Conservation (phyloP, 306 rosid species). For the Macrotyloma uniflorum region DNA sequence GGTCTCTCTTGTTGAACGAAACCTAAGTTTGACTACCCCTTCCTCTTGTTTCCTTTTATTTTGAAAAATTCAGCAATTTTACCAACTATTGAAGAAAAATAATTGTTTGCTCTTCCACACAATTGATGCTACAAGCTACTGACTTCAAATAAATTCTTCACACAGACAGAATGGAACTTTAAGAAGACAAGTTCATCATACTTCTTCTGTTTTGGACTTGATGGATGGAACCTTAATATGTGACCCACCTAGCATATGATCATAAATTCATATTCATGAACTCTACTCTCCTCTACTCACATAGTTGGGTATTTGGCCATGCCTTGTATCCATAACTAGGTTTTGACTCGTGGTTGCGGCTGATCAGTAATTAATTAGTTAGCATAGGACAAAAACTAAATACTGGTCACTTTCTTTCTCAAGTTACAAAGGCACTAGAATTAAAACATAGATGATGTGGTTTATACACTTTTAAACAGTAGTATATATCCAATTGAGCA, state of each 20-base stretch:
- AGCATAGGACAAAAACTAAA: background rate
- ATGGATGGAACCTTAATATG: background rate
- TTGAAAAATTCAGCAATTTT: background rate
- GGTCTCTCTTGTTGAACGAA: background rate
- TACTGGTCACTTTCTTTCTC: background rate
- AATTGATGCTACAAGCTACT: background rate
- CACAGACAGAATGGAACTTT: background rate
- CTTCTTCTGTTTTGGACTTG: background rate
- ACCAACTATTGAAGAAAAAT: background rate
- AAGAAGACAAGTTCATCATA: background rate
- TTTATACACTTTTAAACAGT: no score
- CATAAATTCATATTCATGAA: background rate
- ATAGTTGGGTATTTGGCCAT: background rate
- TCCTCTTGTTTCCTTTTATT: background rate
- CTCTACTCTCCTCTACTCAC: background rate
- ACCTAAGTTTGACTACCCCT: background rate
- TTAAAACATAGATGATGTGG: no score
- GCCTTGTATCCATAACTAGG: background rate
- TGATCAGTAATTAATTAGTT: background rate
- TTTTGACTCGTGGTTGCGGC: conserved; percentile 7
- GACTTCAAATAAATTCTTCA: background rate
- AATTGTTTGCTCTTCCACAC: background rate
- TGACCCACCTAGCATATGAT: background rate
- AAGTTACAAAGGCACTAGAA: background rate
- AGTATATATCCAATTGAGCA: no score